Base-by-base conservation (phyloP, 2,329 filamentous ascomycete genomes). In the Phyllosticta capitalensis region DNA sequence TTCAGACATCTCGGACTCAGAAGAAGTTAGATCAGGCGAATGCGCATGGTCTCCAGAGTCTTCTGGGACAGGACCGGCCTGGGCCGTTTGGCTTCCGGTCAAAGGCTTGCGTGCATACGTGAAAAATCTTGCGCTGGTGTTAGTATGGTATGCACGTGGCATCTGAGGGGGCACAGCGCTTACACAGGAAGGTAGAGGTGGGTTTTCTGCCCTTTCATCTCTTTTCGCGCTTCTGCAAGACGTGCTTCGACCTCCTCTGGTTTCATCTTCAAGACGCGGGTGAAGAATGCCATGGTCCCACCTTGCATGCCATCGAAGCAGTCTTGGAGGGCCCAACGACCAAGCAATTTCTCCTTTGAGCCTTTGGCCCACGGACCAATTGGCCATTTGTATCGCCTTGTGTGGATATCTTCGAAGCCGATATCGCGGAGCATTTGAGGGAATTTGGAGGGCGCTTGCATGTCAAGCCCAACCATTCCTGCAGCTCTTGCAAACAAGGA, bases 41-140 rank as follows among this genome's bases (percentile, higher is more conserved):
- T 45, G 17, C n/a, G 38, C 38, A n/a, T 45, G 6, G 14, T 45
- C 38, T n/a, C 14, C 38, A 45, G 14, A 45, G 17, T 3, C n/a
- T 45, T n/a, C 38, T n/a, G 17, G 38, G 17, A 45, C 38, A n/a
- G 38, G 7, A 45, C 64, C 86, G 85, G 2, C 83, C 91, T 66
- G 89, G 94, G 20, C 17, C 38, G 38, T 45, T n/a, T 45, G 38
- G 6, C 17, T n/a, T 45, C 38, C 17, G 38, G 38, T 45, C 52
- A 54, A 26, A 28, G 52, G 52, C 52, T 33, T 54, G 9, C 52
- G 21, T 20, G 52, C 52, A 54, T 54, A 54, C 26, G 52, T 54
- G 52, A 54, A 54, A 10, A n/a, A 54, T 22, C 52, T 54, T 45
- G 38, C 38, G 38, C 17, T n/a, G 3, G 38, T 14, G 38, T 45